Evolutionary conservation across 2,329 filamentous ascomycete species (phyloP), one percentile per base, ranked within the genome.

Genomic region (Tetracladium maxilliforme): DNA sequence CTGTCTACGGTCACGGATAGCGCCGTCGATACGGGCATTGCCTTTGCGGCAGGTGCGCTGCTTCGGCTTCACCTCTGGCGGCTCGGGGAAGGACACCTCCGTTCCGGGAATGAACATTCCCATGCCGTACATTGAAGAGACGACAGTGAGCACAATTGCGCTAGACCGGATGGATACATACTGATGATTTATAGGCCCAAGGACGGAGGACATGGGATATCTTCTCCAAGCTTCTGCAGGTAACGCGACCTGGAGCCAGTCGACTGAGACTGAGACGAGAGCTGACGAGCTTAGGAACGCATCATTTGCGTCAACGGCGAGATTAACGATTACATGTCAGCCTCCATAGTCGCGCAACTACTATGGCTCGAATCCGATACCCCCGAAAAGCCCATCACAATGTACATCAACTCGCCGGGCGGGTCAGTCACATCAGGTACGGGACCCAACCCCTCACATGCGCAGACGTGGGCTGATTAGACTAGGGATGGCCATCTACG

Each of bases 281-380:
- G 14, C 25, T 23, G 10, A 28, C 18, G 21, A 12, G 27, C 30
- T 16, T 17, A 82, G 72, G 87, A 95, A 61, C 81, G 87, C 34
- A 95, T 95, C 43, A 67, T 98, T 43, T 93, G 81, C 47, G 67
- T 95, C 18, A 94, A 93, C 43, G 87, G 87, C 43, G 65, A 80
- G 44, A 84, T 95, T 30, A 80, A 95, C 55, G 82, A 93, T 45
- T 76, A 70, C 21, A 72, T 90, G 37, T 92, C 84, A 19, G 87
- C 90, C n/a, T 81, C 79, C 21, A 83, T 95, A 34, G 87, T 95
- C 15, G 83, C 90, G 2, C 92, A 98, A 49, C 72, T 98, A 13
- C 77, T 98, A 34, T 98, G 86, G 68, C 83, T 98, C 50, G 92
- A 98, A 62, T 90, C 87, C 42, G 90, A 98, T 45, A 83, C 82